These are phyloP conservation scores for Thermochaetoides dissita DNA, from an alignment of 2,329 filamentous ascomycete genomes.

Conservation along the genomic window DNA sequence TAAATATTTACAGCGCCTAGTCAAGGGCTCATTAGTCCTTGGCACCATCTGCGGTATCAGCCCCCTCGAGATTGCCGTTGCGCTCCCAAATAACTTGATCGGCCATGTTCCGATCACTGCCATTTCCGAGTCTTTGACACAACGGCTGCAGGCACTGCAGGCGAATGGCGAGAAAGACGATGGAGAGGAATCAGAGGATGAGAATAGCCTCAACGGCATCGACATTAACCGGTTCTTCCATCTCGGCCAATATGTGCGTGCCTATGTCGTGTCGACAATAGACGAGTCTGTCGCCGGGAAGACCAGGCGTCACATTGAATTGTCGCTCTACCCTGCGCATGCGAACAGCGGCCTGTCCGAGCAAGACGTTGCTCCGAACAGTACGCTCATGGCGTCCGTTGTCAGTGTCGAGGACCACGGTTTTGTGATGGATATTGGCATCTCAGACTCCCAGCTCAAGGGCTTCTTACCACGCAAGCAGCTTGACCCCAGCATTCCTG, in stretches of 20 bases:
- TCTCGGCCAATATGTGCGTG: constrained; percentile 77
- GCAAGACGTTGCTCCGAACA: constrained; percentile 60
- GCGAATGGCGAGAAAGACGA: constrained; percentile 46
- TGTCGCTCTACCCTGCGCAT: constrained; percentile 67
- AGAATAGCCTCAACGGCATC: constrained; percentile 42
- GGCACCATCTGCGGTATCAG: constrained; percentile 77
- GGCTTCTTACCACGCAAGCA: constrained; percentile 82
- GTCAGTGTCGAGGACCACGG: constrained; percentile 92
- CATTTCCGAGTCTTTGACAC: constrained; percentile 68
- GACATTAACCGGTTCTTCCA: constrained; percentile 64
- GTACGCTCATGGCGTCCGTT: constrained; percentile 75
- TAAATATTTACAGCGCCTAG: constrained; percentile 47
- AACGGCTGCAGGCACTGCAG: constrained; percentile 66
- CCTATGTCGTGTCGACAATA: constrained; percentile 65
- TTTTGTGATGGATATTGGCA: constrained; percentile 78
- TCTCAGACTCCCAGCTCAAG: constrained; percentile 52
- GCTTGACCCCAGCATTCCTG: constrained; percentile 50
- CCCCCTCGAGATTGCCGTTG: constrained; percentile 61
- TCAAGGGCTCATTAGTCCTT: constrained; percentile 74
- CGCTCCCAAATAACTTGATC: constrained; percentile 82
- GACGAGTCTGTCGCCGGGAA: constrained; percentile 47
- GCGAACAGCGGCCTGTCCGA: constrained; percentile 63
- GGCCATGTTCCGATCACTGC: constrained; percentile 86
- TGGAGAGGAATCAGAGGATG: constrained; percentile 36
- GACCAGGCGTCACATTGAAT: constrained; percentile 67